A percentile compares a stretch with the other conserved stretches of the same genome.
Evolutionary conservation across 345 rosid genomes (phyloP).

Genomic region (Lepidium africanum): DNA sequence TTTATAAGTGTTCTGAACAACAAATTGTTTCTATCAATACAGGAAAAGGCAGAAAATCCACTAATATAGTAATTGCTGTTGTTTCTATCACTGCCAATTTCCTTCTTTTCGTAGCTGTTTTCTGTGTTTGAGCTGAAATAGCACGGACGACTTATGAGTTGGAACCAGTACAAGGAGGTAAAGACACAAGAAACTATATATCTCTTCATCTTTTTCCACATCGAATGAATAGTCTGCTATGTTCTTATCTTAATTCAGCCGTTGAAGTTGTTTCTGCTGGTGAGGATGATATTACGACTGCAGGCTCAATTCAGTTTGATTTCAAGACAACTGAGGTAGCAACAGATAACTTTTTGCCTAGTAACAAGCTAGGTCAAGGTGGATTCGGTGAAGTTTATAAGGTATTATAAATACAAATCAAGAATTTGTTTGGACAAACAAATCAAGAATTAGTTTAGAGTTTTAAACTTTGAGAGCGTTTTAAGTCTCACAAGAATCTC

Average conservation of each 20-base stretch:
- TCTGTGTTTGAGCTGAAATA: constrained; percentile 4
- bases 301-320: constrained; percentile 42
- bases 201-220: too few relatives aligned
- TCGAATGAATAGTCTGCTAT: not conserved
- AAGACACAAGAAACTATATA: not conserved
- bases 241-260: too few relatives aligned
- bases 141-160: not conserved
- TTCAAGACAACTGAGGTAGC: constrained; percentile 32
- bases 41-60: constrained; percentile 23
- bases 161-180: constrained; percentile 16
- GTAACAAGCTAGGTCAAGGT: constrained; percentile 53
- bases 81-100: constrained; percentile 5
- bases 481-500: too few relatives aligned
- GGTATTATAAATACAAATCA: constrained; percentile 18
- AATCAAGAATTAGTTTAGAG: not conserved
- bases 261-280: too few relatives aligned
- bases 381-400: constrained; percentile 62
- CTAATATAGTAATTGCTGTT: constrained; percentile 19
- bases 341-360: constrained; percentile 31
- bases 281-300: too few relatives aligned
- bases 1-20: not conserved
- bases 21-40: not conserved
- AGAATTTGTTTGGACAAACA: too few relatives aligned
- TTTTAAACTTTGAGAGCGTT: not conserved
- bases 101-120: constrained; percentile 18